Conservation (phyloP, 371 early-diverging fungal genomes). For the Saksenaea oblongispora region DNA sequence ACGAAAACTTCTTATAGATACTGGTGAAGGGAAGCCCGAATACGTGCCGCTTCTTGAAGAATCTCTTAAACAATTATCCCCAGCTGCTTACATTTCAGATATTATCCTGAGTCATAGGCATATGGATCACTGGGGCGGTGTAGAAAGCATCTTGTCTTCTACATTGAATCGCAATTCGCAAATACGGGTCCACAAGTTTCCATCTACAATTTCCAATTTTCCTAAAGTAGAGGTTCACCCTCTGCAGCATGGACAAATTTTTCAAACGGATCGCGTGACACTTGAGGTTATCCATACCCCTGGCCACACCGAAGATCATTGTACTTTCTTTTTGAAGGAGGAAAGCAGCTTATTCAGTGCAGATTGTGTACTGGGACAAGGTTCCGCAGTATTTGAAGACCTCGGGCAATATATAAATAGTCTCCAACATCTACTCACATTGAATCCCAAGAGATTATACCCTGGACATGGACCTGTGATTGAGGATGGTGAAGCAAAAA, state of each 20-base stretch:
- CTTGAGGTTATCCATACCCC: slow-evolving; percentile 75
- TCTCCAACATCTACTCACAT: slow-evolving; percentile 45
- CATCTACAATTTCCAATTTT: slow-evolving; percentile 9
- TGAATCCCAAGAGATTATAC: slow-evolving; percentile 47
- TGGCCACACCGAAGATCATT: slow-evolving; percentile 85
- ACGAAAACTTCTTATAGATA: slow-evolving; percentile 74
- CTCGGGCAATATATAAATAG: slow-evolving; percentile 69
- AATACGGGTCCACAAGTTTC: slow-evolving; percentile 38
- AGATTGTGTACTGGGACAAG: slow-evolving; percentile 86
- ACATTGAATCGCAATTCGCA: slow-evolving; percentile 13
- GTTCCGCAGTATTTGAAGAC: slow-evolving; percentile 80
- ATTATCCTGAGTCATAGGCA: slow-evolving; percentile 90
- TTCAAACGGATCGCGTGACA: slow-evolving; percentile 59
- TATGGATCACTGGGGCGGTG: slow-evolving; percentile 79
- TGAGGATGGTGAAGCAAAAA: slow-evolving; percentile 54
- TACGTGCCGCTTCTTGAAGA: slow-evolving; percentile 58
- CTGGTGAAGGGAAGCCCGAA: slow-evolving; percentile 77
- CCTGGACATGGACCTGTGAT: slow-evolving; percentile 86
- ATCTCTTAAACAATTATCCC: slow-evolving; percentile 44
- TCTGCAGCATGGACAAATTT: slow-evolving; percentile 55
- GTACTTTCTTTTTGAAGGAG: slow-evolving; percentile 71
- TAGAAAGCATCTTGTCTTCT: slow-evolving; percentile 47
- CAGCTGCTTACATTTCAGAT: slow-evolving; percentile 61
- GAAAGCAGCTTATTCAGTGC: slow-evolving; percentile 78
- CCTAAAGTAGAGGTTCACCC: slow-evolving; percentile 27